phyloP scores from a whole-genome alignment of 345 rosid genomes.

The Heritiera littoralis region DNA sequence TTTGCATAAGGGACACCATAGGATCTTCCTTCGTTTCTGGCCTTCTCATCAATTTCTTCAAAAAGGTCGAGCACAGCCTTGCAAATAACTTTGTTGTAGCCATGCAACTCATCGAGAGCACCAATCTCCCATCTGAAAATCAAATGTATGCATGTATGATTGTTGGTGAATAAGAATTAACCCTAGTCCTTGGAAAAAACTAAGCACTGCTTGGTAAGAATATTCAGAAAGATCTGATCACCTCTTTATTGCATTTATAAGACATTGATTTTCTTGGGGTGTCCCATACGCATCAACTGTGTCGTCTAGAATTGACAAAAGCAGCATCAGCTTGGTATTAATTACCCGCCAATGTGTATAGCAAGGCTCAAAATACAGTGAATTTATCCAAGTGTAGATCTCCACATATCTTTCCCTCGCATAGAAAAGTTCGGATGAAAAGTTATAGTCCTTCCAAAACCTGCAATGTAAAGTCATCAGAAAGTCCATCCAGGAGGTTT shows the following conservation, averaged over 20 bases:
- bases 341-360: not conserved
- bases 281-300: constrained; percentile 5
- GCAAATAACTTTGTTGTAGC: not conserved
- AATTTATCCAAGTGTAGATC: not conserved
- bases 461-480: not conserved
- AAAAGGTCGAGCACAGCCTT: not conserved
- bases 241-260: constrained; percentile 2
- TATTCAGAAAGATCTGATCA: not conserved
- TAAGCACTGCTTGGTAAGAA: too few species aligned
- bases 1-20: not conserved
- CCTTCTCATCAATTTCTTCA: not conserved
- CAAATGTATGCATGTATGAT: not conserved
- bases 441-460: not conserved
- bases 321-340: not conserved
- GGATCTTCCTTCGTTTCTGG: not conserved
- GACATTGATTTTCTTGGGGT: not conserved
- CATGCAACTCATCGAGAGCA: not conserved
- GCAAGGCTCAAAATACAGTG: not conserved
- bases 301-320: not conserved
- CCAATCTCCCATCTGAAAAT: constrained; percentile 5
- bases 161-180: not conserved
- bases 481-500: not conserved
- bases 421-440: not conserved
- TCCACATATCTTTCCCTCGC: constrained; percentile 16
- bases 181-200: not conserved